A percentile compares a stretch with the other conserved stretches of the same genome.
phyloP scores from a whole-genome alignment of 495 filamentous ascomycete species.

The Ramalina intermedia region DNA sequence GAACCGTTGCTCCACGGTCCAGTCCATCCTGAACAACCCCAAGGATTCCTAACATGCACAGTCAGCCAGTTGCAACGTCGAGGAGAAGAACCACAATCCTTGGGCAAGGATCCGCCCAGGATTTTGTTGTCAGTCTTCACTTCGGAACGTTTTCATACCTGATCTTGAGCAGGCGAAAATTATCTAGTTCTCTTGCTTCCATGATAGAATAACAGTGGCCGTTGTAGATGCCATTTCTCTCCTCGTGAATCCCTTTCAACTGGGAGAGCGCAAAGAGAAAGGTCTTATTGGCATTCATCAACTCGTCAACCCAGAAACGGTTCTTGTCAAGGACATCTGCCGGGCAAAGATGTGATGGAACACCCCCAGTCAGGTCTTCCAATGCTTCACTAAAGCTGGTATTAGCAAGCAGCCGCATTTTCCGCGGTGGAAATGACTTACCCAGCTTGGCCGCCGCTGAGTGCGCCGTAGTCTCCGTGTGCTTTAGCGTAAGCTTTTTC shows the following conservation, averaged over 20 bases:
- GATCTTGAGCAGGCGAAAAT: constrained; percentile 45
- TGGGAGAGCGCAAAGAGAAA: constrained; percentile 43
- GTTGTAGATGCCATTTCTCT: constrained; percentile 45
- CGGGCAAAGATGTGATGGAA: constrained; percentile 50
- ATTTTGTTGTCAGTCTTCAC: neutral
- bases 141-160: constrained; percentile 19
- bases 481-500: constrained; percentile 76
- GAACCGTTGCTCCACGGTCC: constrained; percentile 56
- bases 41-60: constrained; percentile 41
- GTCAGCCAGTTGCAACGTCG: neutral
- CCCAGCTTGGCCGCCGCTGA: neutral
- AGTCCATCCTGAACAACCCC: constrained; percentile 52
- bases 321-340: constrained; percentile 58
- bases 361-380: constrained; percentile 63
- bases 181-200: constrained; percentile 47
- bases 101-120: neutral
- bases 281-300: constrained; percentile 50
- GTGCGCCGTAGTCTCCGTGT: constrained; percentile 31
- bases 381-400: constrained; percentile 41
- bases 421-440: neutral
- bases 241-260: neutral
- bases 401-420: neutral
- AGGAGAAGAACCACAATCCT: neutral
- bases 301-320: constrained; percentile 55
- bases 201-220: constrained; percentile 60